A percentile compares a stretch with the other conserved stretches of the same genome.
These are phyloP conservation scores for Malassezia pachydermatis DNA, from an alignment of 1,284 basidiomycete genomes.

Conservation along the genomic window DNA sequence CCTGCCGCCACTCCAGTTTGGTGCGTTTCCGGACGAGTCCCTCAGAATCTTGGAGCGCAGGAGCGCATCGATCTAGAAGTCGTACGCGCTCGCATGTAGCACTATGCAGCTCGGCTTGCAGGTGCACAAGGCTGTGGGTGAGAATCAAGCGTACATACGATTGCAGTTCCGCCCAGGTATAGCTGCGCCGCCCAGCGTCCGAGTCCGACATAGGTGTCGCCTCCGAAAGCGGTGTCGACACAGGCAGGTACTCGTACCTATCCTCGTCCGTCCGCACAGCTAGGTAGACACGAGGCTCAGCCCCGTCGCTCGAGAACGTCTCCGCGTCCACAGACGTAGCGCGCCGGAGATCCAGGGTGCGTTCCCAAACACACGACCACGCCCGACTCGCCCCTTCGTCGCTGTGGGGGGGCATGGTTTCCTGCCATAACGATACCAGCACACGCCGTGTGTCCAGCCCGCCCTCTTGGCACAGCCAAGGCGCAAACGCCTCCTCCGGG, in stretches of 20 bases:
- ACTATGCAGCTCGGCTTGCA: not conserved
- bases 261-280: not conserved
- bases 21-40: not conserved
- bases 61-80: not conserved
- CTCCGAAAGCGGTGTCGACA: not conserved
- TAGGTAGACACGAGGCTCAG: too few species aligned
- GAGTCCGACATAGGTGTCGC: not conserved
- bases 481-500: constrained; percentile 1
- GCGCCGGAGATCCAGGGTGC: not conserved
- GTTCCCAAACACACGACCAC: constrained; percentile 15
- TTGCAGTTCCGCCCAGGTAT: not conserved
- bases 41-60: not conserved
- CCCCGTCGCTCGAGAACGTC: too few species aligned
- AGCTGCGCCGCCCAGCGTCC: not conserved
- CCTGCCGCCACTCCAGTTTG: too few species aligned
- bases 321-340: too few species aligned
- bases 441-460: not conserved
- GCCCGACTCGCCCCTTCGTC: too few species aligned
- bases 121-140: not conserved
- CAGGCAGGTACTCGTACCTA: constrained; percentile 1
- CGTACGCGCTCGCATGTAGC: not conserved
- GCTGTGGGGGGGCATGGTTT: too few species aligned
- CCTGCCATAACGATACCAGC: constrained; percentile 6
- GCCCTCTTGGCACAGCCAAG: not conserved
- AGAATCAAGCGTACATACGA: too few species aligned